Percentiles rank a stretch among this genome's conserved stretches.
These are phyloP conservation scores for Solanum chaucha DNA, from an alignment of 257 asterid genomes.

Conservation along the genomic window DNA sequence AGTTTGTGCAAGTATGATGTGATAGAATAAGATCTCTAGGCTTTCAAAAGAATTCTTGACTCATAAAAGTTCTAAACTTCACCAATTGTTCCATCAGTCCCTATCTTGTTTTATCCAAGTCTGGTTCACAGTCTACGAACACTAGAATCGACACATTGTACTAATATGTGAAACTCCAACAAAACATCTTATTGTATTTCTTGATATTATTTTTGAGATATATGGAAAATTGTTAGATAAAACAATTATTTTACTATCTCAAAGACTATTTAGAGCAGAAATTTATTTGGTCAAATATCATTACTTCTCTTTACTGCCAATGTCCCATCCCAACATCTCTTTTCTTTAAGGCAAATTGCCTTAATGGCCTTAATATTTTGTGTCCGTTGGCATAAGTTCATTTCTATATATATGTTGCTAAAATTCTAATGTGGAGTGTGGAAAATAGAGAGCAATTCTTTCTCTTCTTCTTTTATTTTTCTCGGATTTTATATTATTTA, in stretches of 20 bases:
- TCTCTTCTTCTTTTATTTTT: not conserved
- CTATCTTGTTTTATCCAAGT: not conserved
- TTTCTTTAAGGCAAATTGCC: not conserved
- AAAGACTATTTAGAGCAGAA: no score
- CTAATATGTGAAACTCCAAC: not conserved
- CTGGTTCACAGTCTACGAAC: not conserved
- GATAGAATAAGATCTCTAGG: not conserved
- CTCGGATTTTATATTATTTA: no score
- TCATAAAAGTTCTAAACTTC: not conserved
- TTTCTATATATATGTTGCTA: not conserved
- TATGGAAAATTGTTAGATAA: not conserved
- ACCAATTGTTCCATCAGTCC: not conserved
- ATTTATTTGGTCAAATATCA: not conserved
- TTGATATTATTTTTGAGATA: not conserved
- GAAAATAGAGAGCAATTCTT: not conserved
- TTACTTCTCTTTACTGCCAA: not conserved
- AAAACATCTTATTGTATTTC: no score
- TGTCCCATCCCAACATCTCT: not conserved
- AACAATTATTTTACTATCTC: not conserved
- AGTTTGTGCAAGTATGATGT: not conserved
- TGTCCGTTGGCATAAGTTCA: not conserved
- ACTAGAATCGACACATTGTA: not conserved
- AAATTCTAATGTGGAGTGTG: not conserved
- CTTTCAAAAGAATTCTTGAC: not conserved
- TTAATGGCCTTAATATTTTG: not conserved